Base-by-base conservation (phyloP, 345 rosid species). In the Eucalyptus shirleyi region DNA sequence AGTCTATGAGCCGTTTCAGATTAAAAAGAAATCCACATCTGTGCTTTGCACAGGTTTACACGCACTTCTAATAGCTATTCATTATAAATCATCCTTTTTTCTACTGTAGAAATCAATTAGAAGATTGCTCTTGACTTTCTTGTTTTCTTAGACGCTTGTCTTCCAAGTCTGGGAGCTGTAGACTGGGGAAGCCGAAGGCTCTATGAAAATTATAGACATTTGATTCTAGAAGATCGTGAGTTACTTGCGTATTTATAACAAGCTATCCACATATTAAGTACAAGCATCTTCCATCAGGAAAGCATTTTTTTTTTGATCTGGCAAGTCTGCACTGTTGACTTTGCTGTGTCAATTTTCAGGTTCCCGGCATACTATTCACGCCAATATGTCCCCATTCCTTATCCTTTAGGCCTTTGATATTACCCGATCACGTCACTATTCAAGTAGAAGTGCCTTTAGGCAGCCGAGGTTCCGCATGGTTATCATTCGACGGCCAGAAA, bases 331-430 rank as follows among this genome's bases (percentile, higher is more conserved):
- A 60, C 67, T 12, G 2, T 5, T 26, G 67, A 60, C 15, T 32
- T 67, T 86, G 83, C 50, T 30, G 40, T 19, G 55, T 56, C 50
- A 15, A 23, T 7, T 18, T 81, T 77, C 94, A 97, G 99, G 99
- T 98, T 89, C 99, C 99, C 28, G 99, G 96, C 42, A 96, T 98
- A 88, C 94, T 98, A 88, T 98, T 98, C 89, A 98, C 99, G 42
- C 99, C 99, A 37, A 96, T 98, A 87, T 98, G 99, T 90, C 99
- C 99, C 2, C 99, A 98, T 91, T 97, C 99, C 59, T 94, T 98
- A 85, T 98, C 99, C 30, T 98, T 98, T 90, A 97, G 99, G 77
- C 99, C 99, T 89, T 92, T 98, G 89, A 98, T 98, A 93, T 91
- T 98, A 88, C 99, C 99, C 1, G 99, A 98, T 90, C 96, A 97